phyloP scores from a whole-genome alignment of 208 protist genomes.

The Crithidia expoeki region DNA sequence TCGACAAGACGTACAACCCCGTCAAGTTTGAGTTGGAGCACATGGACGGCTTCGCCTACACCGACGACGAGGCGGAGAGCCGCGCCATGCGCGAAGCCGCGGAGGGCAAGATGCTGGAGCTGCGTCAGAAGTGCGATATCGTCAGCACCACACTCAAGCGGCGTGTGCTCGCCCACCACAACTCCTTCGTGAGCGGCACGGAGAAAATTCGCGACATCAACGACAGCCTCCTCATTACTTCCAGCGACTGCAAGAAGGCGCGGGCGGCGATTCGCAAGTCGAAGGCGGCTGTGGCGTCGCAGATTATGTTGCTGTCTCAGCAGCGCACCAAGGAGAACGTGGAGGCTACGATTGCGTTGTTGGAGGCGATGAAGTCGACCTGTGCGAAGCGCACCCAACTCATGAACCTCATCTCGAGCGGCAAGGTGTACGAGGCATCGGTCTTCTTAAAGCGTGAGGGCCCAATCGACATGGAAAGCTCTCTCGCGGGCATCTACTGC shows the following conservation, averaged over 20 bases:
- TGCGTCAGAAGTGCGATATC: slow-evolving; percentile 68
- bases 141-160: slow-evolving; percentile 87
- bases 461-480: slow-evolving; percentile 56
- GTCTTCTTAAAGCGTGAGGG: slow-evolving; percentile 55
- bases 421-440: slow-evolving; percentile 71
- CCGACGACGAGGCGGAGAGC: slow-evolving; percentile 50
- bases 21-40: slow-evolving; percentile 70
- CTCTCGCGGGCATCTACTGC: slow-evolving; percentile 51
- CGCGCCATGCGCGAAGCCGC: slow-evolving; percentile 60
- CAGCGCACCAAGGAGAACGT: slow-evolving; percentile 62
- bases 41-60: slow-evolving; percentile 61
- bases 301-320: slow-evolving; percentile 62
- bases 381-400: slow-evolving; percentile 68
- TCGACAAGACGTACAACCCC: slow-evolving; percentile 80
- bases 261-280: slow-evolving; percentile 65
- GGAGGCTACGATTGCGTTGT: slow-evolving; percentile 42
- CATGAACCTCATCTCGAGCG: slow-evolving; percentile 56
- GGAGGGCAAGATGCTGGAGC: slow-evolving; percentile 60
- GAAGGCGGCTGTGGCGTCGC: slow-evolving; percentile 55
- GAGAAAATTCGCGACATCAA: slow-evolving; percentile 78
- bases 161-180: slow-evolving; percentile 73
- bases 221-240: slow-evolving; percentile 76
- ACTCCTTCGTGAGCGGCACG: slow-evolving; percentile 74
- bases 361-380: slow-evolving; percentile 70
- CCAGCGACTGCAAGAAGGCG: slow-evolving; percentile 84